Conservation (phyloP, 495 filamentous ascomycete genomes). For the Aspergillus avenaceus region DNA sequence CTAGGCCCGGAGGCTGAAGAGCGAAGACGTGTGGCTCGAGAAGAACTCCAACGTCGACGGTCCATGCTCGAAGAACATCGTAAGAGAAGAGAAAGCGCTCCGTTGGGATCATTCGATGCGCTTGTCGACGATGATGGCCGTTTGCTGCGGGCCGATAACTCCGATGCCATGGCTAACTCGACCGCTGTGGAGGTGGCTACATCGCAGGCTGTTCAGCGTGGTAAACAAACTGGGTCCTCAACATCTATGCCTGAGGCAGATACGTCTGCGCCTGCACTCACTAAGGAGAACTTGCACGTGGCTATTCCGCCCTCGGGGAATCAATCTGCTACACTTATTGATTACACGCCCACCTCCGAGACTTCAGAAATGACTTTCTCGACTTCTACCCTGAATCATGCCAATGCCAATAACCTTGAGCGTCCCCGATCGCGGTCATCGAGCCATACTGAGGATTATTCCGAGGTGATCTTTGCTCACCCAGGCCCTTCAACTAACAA, state of each 20-base stretch:
- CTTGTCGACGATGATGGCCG: slow-evolving; percentile 52
- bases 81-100: slow-evolving; percentile 16
- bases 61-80: slow-evolving; percentile 36
- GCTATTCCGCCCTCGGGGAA: slow-evolving; percentile 34
- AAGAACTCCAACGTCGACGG: slow-evolving; percentile 68
- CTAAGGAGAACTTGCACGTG: slow-evolving; percentile 20
- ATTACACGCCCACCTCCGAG: slow-evolving; percentile 49
- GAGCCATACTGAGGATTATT: slow-evolving; percentile 29
- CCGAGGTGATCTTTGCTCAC: slow-evolving; percentile 32
- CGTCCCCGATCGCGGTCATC: slow-evolving; percentile 19
- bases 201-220: slow-evolving; percentile 55
- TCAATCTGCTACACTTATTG: slow-evolving; percentile 35
- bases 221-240: slow-evolving; percentile 33
- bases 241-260: slow-evolving; percentile 16
- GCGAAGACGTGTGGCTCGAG: slow-evolving; percentile 61
- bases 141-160: slow-evolving; percentile 23
- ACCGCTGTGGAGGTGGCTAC: slow-evolving; percentile 43
- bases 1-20: slow-evolving; percentile 63
- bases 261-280: background rate
- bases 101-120: slow-evolving; percentile 46
- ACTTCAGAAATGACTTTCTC: slow-evolving; percentile 19
- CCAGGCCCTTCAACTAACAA: slow-evolving; percentile 27
- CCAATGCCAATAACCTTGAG: background rate
- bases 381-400: slow-evolving; percentile 1
- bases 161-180: slow-evolving; percentile 28